Evolutionary conservation across 2,329 filamentous ascomycete species (phyloP).

Genomic region (Neopestalotiopsis sp.): DNA sequence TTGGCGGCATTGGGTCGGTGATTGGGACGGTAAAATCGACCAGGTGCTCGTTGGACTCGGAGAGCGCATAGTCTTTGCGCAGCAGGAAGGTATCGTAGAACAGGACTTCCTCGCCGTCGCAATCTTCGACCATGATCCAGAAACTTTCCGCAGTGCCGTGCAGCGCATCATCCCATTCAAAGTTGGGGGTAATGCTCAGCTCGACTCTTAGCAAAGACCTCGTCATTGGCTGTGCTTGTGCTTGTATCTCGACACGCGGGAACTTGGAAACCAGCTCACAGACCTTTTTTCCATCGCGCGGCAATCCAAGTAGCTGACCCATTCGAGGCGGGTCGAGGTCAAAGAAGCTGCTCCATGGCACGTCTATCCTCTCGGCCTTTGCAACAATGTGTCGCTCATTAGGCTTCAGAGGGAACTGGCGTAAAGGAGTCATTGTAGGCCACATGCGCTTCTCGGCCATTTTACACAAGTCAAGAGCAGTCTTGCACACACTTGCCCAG

Average conservation of each 20-base stretch:
- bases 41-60: conserved; percentile 89
- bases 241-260: conserved; percentile 88
- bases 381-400: conserved; percentile 74
- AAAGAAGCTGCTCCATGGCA: conserved; percentile 92
- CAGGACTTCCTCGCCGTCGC: conserved; percentile 93
- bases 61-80: conserved; percentile 83
- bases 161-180: conserved; percentile 90
- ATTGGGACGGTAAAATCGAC: conserved; percentile 97
- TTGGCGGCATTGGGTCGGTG: conserved; percentile 95
- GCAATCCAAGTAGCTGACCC: conserved; percentile 91
- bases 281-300: conserved; percentile 83
- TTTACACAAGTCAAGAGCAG: conserved; percentile 92
- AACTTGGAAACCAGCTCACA: conserved; percentile 91
- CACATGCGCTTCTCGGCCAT: conserved; percentile 99
- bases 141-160: conserved; percentile 91
- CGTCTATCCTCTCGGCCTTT: conserved; percentile 93
- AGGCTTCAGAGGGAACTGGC: conserved; percentile 85
- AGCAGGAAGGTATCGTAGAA: conserved; percentile 95
- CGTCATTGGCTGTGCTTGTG: conserved; percentile 93
- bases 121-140: conserved; percentile 97
- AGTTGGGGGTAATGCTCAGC: conserved; percentile 89
- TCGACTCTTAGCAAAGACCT: conserved; percentile 91
- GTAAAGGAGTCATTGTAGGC: conserved; percentile 95
- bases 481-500: conserved; percentile 92
- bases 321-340: conserved; percentile 95